Base-by-base conservation (phyloP, 768 basidiomycete species). In the Lactarius pseudohatsudake region DNA sequence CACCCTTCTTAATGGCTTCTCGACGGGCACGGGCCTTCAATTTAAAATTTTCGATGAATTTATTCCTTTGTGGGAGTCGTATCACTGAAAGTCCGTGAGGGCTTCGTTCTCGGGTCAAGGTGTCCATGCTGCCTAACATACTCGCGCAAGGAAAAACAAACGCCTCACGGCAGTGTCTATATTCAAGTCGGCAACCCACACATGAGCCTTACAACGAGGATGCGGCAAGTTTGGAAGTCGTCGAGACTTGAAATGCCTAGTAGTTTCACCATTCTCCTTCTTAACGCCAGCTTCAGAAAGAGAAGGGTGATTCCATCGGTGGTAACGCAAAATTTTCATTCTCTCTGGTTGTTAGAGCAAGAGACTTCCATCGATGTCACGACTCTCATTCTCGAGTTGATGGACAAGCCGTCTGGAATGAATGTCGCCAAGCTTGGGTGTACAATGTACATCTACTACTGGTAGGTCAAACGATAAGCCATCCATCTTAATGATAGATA, bases 401-500 rank as follows among this genome's bases (percentile, higher is more conserved):
- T 43, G 18, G 16, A 18, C 47, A 54, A 36, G 8, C 30, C 43
- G 34, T 57, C 22, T 40, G 26, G 41, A 34, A 57, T 32, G 41
- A 41, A 6, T 20, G n/a, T 18, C 53, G 22, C n/a, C 22, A 60
- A 15, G 34, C 26, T 18, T 20, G 55, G 2, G 36, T 57, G 30
- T 43, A 30, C 32, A 18, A 30, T 59, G 32, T 10, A 40, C 45
- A 32, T 64, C 63, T 3, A 45, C 32, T 16, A 36, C 32, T 11
- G 50, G 34, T n/a, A 36, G 26, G 11, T 15, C 34, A n/a, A 20
- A 36, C 30, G 28, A 30, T n/a, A 18, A 4, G 20, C 36, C 15
- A 60, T 59, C 40, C 61, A 30, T 55, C 40, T 55, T 5, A 56
- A 57, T 67, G 66, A 64, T 67, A 58, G 66, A 64, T 67, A 54